A percentile compares a stretch with the other conserved stretches of the same genome.
Evolutionary conservation across 2,329 filamentous ascomycete species (phyloP).

Genomic region (Cytospora leucostoma): DNA sequence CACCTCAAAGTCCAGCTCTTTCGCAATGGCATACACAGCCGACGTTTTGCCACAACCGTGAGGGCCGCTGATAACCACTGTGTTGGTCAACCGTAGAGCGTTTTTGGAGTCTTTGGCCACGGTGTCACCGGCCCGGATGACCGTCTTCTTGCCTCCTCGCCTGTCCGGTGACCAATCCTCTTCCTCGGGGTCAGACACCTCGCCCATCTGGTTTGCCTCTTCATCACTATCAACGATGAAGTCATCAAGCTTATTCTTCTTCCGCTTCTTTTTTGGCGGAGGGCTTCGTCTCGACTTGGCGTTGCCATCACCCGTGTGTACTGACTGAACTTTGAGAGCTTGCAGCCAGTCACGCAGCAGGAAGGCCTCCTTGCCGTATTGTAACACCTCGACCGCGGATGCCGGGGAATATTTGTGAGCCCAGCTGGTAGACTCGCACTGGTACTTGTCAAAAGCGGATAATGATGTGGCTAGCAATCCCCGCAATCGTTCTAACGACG

Average conservation of each 20-base stretch:
- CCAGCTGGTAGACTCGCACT: constrained; percentile 76
- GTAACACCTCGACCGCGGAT: constrained; percentile 71
- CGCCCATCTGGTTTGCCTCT: constrained; percentile 68
- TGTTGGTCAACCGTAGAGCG: constrained; percentile 62
- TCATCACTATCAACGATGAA: constrained; percentile 82
- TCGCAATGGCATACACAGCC: constrained; percentile 86
- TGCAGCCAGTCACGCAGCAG: constrained; percentile 81
- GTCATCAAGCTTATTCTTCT: constrained; percentile 73
- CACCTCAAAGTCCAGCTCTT: constrained; percentile 87
- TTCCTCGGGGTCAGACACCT: constrained; percentile 63
- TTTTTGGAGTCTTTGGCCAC: constrained; percentile 44
- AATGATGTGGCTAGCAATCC: constrained; percentile 59
- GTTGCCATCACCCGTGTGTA: constrained; percentile 61
- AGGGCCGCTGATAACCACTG: constrained; percentile 85
- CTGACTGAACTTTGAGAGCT: constrained; percentile 72
- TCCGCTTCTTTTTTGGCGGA: constrained; percentile 61
- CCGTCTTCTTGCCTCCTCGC: constrained; percentile 50
- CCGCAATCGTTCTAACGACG: constrained; percentile 62
- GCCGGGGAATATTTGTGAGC: constrained; percentile 80
- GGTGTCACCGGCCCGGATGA: constrained; percentile 50
- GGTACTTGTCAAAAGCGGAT: constrained; percentile 78
- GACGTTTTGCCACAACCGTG: constrained; percentile 92
- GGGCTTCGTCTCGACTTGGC: constrained; percentile 34
- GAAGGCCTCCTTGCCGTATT: constrained; percentile 67
- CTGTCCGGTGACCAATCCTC: constrained; percentile 42